A percentile compares a stretch with the other conserved stretches of the same genome.
These are phyloP conservation scores for Hymenoscyphus albidus DNA, from an alignment of 2,329 filamentous ascomycete species.

Conservation along the genomic window DNA sequence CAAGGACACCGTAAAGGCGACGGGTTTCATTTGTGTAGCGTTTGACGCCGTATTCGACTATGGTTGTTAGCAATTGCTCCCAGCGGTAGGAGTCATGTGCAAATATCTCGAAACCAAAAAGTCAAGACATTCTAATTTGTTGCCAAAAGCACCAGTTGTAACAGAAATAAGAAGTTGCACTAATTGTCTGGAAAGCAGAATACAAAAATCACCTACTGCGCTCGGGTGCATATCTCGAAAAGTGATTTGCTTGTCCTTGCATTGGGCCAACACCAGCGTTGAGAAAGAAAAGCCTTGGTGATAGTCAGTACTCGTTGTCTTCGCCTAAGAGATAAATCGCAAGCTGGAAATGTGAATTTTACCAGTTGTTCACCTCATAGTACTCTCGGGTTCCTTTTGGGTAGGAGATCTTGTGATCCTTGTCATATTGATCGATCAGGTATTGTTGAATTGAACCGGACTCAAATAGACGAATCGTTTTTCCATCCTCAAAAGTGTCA, in stretches of 20 bases:
- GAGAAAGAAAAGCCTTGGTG: slow-evolving; percentile 58
- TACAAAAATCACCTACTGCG: slow-evolving; percentile 41
- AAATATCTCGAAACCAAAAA: no score
- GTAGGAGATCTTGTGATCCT: slow-evolving; percentile 77
- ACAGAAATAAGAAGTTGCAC: no score
- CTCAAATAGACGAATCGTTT: slow-evolving; percentile 75
- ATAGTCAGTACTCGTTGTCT: neutral
- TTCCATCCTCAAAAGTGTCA: slow-evolving; percentile 71
- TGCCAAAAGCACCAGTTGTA: neutral
- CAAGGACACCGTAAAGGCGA: slow-evolving; percentile 75
- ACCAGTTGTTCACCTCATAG: slow-evolving; percentile 79
- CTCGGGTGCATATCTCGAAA: slow-evolving; percentile 75
- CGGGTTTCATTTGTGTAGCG: slow-evolving; percentile 80
- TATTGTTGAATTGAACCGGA: slow-evolving; percentile 82
- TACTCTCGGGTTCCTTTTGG: slow-evolving; percentile 68
- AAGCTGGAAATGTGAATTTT: slow-evolving; percentile 33
- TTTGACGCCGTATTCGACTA: slow-evolving; percentile 73
- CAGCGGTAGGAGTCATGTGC: neutral
- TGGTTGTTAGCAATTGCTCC: neutral
- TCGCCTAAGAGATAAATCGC: neutral
- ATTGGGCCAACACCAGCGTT: slow-evolving; percentile 79
- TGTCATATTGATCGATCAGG: slow-evolving; percentile 76
- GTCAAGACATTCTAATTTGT: neutral
- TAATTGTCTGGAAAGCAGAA: neutral
- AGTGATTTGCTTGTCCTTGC: slow-evolving; percentile 84